Evolutionary conservation across 768 basidiomycete genomes (phyloP).

Genomic region (Sarcodon aspratus): DNA sequence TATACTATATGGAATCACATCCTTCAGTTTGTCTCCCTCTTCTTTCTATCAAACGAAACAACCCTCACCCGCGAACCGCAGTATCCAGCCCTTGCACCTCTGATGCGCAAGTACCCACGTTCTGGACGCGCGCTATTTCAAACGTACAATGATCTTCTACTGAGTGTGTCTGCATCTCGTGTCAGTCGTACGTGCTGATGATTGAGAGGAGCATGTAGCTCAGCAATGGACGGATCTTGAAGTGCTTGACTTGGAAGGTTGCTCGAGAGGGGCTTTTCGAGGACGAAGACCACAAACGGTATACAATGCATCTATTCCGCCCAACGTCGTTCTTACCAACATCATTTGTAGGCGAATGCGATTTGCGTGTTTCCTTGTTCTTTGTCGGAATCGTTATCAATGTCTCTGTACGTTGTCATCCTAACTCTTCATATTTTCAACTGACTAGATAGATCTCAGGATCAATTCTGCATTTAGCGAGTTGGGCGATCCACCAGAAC

Average conservation of each 20-base stretch:
- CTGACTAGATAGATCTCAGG: slow-evolving; percentile 22
- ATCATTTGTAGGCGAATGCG: not conserved
- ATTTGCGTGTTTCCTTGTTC: slow-evolving; percentile 52
- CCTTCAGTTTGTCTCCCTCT: no score
- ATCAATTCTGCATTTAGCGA: slow-evolving; percentile 43
- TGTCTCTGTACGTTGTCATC: slow-evolving; percentile 35
- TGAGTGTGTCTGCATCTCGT: slow-evolving; percentile 27
- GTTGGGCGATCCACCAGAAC: slow-evolving; percentile 32
- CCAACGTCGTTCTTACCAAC: not conserved
- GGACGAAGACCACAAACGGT: slow-evolving; percentile 47
- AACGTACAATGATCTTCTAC: slow-evolving; percentile 62
- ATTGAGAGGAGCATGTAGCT: slow-evolving; percentile 25
- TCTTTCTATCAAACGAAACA: no score
- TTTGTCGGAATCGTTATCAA: slow-evolving; percentile 53
- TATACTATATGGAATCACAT: no score
- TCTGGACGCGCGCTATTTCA: slow-evolving; percentile 56
- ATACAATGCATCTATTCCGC: slow-evolving; percentile 2
- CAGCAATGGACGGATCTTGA: slow-evolving; percentile 64
- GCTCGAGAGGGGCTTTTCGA: slow-evolving; percentile 44
- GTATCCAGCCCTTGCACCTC: slow-evolving; percentile 34
- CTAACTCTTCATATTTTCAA: not conserved
- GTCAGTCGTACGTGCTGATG: not conserved
- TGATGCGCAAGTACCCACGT: slow-evolving; percentile 50
- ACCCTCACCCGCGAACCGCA: slow-evolving; percentile 8
- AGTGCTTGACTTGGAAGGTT: slow-evolving; percentile 45